A percentile compares a stretch with the other conserved stretches of the same genome.
Conservation (phyloP, 306 rosid species). For the Glycine soja region DNA sequence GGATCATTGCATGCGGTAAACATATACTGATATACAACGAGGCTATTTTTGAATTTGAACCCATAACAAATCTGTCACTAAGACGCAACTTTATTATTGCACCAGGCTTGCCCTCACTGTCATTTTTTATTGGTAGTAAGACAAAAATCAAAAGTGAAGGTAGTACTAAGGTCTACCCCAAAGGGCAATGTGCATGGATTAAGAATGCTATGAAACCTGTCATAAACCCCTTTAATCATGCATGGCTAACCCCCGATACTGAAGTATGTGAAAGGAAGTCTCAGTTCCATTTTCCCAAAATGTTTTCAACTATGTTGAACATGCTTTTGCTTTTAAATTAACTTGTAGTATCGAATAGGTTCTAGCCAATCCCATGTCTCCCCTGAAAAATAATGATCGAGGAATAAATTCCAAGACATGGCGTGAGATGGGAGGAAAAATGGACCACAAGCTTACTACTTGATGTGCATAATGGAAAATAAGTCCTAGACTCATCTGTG, state of each 20-base stretch:
- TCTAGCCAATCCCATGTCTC: neutral
- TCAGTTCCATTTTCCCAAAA: slow-evolving; percentile 42
- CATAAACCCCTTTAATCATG: slow-evolving; percentile 15
- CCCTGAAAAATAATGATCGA: slow-evolving; percentile 14
- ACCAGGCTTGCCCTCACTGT: no score
- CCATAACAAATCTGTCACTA: no score
- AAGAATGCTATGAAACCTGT: slow-evolving; percentile 33
- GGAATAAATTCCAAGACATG: slow-evolving; percentile 21
- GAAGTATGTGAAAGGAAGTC: slow-evolving; percentile 36
- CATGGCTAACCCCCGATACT: slow-evolving; percentile 1
- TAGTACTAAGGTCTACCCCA: neutral
- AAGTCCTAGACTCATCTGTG: slow-evolving; percentile 24
- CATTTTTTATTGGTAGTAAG: neutral
- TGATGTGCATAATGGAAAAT: neutral
- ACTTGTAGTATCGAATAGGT: neutral
- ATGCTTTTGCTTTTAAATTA: slow-evolving; percentile 26
- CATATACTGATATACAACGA: no score
- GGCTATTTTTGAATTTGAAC: no score
- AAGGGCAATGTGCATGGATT: neutral
- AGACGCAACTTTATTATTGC: no score
- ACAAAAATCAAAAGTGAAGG: slow-evolving; percentile 5
- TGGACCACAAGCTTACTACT: slow-evolving; percentile 37
- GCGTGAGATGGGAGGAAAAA: slow-evolving; percentile 16
- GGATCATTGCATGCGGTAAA: no score
- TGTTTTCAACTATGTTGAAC: slow-evolving; percentile 16